Evolutionary conservation across 2,329 filamentous ascomycete genomes (phyloP).

Genomic region (Helicocarpus griseus): DNA sequence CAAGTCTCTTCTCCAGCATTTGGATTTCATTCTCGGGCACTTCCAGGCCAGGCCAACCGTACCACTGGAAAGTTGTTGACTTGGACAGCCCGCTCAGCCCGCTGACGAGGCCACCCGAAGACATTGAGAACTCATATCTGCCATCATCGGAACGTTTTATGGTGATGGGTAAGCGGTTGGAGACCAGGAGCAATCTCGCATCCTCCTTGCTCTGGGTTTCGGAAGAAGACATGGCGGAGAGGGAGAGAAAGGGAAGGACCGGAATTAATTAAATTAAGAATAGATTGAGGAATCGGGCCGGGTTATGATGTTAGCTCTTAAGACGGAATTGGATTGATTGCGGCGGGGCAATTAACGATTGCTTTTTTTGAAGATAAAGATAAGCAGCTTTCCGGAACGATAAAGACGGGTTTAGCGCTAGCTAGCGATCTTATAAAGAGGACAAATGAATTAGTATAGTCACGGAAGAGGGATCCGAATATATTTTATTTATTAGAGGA

Average conservation of each 20-base stretch:
- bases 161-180: conserved; percentile 90
- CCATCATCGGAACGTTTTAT: conserved; percentile 91
- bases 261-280: not conserved
- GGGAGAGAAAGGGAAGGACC: not conserved
- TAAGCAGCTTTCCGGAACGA: too few relatives aligned
- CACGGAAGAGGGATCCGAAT: not conserved
- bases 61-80: conserved; percentile 93
- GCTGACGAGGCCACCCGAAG: conserved; percentile 88
- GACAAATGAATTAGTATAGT: not conserved
- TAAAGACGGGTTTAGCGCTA: too few relatives aligned
- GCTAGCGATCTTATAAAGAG: not conserved
- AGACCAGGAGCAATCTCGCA: conserved; percentile 66
- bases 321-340: not conserved
- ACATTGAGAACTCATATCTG: conserved; percentile 90
- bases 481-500: not conserved
- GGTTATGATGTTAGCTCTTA: too few relatives aligned
- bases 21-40: conserved; percentile 74
- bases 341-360: not conserved
- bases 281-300: too few relatives aligned
- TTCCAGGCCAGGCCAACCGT: conserved; percentile 92
- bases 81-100: conserved; percentile 86
- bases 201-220: conserved; percentile 25
- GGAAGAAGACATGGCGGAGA: conserved; percentile 23
- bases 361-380: too few relatives aligned
- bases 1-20: conserved; percentile 64